Percentiles rank a stretch among this genome's conserved stretches.
Evolutionary conservation across 352 stramenopile genomes (phyloP).

Genomic region (Globisporangium yorkense): DNA sequence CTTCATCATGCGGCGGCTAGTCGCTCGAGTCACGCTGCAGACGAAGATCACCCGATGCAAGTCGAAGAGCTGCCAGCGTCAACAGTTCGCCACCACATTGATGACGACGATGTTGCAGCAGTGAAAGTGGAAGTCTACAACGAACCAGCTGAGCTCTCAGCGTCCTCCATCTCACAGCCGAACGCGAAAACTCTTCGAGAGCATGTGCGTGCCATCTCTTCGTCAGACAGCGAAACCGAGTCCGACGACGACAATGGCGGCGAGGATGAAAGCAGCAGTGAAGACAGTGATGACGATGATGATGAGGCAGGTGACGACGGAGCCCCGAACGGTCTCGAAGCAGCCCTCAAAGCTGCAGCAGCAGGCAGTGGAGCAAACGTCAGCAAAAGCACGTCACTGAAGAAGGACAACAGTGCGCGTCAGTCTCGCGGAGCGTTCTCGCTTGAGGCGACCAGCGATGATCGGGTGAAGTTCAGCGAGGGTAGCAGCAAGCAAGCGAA

Average conservation of each 20-base stretch:
- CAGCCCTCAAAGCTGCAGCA: slow-evolving; percentile 39
- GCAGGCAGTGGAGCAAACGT: slow-evolving; percentile 6
- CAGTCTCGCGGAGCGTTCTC: slow-evolving; percentile 3
- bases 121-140: background rate
- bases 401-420: slow-evolving; percentile 1
- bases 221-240: slow-evolving; percentile 26
- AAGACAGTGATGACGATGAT: background rate
- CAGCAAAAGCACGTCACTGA: background rate
- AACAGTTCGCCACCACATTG: background rate
- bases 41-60: no score
- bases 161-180: background rate
- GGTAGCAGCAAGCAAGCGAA: slow-evolving; percentile 3
- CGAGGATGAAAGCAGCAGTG: slow-evolving; percentile 2
- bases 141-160: background rate
- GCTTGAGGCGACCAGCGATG: slow-evolving; percentile 1
- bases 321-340: slow-evolving; percentile 43
- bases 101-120: background rate
- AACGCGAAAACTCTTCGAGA: background rate
- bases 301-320: slow-evolving; percentile 1
- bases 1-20: no score
- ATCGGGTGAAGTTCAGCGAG: slow-evolving; percentile 9
- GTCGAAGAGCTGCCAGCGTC: no score
- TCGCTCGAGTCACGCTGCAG: no score
- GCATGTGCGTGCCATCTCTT: slow-evolving; percentile 9
- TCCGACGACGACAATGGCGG: slow-evolving; percentile 21